A percentile compares a stretch with the other conserved stretches of the same genome.
Evolutionary conservation across 2,329 filamentous ascomycete genomes (phyloP).

Genomic region (Penicillium sp.): DNA sequence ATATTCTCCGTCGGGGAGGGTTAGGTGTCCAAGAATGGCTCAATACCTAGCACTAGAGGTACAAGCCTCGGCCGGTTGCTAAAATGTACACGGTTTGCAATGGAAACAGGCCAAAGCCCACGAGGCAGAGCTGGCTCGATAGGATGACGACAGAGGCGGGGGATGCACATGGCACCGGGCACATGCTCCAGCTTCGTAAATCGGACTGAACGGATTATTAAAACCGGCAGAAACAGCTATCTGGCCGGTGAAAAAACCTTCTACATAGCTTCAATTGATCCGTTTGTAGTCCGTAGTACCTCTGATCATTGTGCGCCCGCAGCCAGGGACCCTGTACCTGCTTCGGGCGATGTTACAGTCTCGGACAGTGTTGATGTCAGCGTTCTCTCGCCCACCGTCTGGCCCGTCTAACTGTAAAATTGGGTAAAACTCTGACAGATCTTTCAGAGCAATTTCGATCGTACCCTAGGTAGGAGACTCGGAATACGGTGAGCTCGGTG

Average conservation of each 20-base stretch:
- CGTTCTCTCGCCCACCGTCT: slow-evolving; percentile 2
- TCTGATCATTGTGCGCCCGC: neutral
- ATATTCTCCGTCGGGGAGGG: neutral
- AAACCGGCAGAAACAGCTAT: neutral
- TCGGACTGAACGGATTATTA: neutral
- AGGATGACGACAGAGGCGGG: slow-evolving; percentile 18
- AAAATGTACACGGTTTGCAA: no score
- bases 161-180: neutral
- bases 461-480: neutral
- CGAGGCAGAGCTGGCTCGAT: neutral
- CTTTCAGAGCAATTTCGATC: neutral
- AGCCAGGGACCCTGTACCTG: slow-evolving; percentile 4
- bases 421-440: neutral
- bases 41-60: neutral
- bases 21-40: neutral
- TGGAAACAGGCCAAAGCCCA: neutral
- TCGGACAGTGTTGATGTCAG: slow-evolving; percentile 27
- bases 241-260: no score
- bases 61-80: neutral
- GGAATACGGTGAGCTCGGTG: neutral
- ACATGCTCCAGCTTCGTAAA: slow-evolving; percentile 3
- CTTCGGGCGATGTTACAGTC: slow-evolving; percentile 22
- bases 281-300: neutral
- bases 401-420: neutral
- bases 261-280: neutral